Conservation (phyloP, 176 grass and related monocot species). For the Oryza punctata region DNA sequence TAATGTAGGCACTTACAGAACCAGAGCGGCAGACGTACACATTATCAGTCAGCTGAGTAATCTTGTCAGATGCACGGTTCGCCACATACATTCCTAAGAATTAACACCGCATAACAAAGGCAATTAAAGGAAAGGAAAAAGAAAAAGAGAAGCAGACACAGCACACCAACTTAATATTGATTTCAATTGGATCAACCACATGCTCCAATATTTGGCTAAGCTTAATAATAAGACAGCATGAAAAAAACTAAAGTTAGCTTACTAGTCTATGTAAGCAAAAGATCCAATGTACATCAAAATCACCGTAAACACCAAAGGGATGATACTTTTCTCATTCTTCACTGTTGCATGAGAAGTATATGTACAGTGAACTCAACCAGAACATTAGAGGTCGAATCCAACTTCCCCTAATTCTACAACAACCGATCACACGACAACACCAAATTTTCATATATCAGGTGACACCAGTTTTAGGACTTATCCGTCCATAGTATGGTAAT, state of each 20-base stretch:
- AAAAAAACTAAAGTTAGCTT: background rate
- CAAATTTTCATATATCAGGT: no score
- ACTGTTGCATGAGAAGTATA: background rate
- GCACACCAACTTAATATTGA: background rate
- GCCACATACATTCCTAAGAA: slow-evolving; percentile 88
- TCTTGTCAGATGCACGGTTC: slow-evolving; percentile 87
- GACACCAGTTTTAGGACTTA: background rate
- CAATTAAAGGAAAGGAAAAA: background rate
- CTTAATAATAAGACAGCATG: background rate
- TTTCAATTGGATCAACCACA: background rate
- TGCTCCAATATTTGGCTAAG: background rate
- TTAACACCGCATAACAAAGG: slow-evolving; percentile 10
- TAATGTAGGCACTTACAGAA: slow-evolving; percentile 62
- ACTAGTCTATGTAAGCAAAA: no score
- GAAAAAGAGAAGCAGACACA: background rate
- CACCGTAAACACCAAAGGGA: background rate
- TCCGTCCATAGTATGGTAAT: background rate
- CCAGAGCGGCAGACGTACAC: slow-evolving; percentile 91
- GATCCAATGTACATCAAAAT: no score
- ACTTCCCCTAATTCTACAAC: background rate
- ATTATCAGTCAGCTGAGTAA: slow-evolving; percentile 82
- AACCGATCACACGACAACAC: background rate
- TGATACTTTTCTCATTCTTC: background rate
- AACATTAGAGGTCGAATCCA: background rate
- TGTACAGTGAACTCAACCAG: background rate